Evolutionary conservation across 257 asterid species (phyloP).

Genomic region (Capsicum pubescens): DNA sequence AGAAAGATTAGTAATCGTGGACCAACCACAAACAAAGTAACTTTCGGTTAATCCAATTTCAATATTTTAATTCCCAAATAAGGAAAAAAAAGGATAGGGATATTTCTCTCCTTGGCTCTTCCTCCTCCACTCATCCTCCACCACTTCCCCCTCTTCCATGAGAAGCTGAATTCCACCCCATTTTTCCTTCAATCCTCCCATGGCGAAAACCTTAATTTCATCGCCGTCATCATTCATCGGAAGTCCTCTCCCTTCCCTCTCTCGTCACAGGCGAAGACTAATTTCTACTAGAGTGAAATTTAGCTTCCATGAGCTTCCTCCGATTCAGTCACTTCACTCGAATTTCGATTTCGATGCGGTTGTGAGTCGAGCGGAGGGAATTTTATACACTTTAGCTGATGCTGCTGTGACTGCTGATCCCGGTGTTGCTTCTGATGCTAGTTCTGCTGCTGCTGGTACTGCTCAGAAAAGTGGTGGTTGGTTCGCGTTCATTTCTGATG

Average conservation of each 20-base stretch:
- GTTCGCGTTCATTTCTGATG: slow-evolving; percentile 94
- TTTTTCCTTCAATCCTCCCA: slow-evolving; percentile 33
- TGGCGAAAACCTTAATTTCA: slow-evolving; percentile 94
- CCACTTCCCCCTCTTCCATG: slow-evolving; percentile 27
- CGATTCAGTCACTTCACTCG: slow-evolving; percentile 43
- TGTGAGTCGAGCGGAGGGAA: slow-evolving; percentile 69
- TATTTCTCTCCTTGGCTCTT: not conserved
- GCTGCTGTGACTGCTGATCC: slow-evolving; percentile 78
- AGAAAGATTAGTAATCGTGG: not conserved
- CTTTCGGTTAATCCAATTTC: not conserved
- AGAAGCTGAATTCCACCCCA: slow-evolving; percentile 9
- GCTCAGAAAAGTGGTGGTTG: slow-evolving; percentile 84
- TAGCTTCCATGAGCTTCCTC: slow-evolving; percentile 77
- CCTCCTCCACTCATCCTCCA: slow-evolving; percentile 36
- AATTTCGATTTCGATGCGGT: slow-evolving; percentile 56
- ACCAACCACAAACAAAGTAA: not conserved
- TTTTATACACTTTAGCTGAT: slow-evolving; percentile 89
- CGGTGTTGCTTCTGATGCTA: slow-evolving; percentile 50
- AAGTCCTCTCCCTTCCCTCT: slow-evolving; percentile 58
- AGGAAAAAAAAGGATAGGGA: slow-evolving; percentile 5
- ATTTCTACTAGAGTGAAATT: slow-evolving; percentile 60
- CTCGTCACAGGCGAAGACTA: slow-evolving; percentile 58
- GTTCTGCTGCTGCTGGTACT: slow-evolving; percentile 34
- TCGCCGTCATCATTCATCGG: slow-evolving; percentile 69
- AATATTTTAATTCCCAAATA: not conserved